These are phyloP conservation scores for Raddia distichophylla DNA, from an alignment of 176 grass and related monocot genomes.

Conservation along the genomic window DNA sequence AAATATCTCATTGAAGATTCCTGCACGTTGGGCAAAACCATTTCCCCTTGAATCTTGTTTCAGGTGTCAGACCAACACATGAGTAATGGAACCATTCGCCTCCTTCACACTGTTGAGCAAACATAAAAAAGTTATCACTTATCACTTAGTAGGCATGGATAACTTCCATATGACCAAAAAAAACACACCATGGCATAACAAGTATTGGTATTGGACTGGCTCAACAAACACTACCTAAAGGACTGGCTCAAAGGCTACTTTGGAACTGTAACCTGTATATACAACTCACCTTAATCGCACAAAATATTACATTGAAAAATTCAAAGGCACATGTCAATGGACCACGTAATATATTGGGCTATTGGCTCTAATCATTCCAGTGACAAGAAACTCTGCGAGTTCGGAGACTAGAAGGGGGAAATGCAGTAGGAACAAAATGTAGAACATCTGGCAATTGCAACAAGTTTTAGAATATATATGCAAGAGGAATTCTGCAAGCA, in stretches of 20 bases:
- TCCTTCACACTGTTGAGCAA: conserved; percentile 82
- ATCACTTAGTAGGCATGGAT: conserved; percentile 24
- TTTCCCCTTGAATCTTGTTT: conserved; percentile 99
- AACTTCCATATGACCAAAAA: neutral
- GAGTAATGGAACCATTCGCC: conserved; percentile 99
- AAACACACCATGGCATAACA: too few species aligned
- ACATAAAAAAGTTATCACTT: conserved; percentile 39
- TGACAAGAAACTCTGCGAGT: neutral
- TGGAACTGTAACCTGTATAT: neutral
- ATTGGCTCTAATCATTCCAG: neutral
- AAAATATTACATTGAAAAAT: neutral
- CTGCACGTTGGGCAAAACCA: conserved; percentile 98
- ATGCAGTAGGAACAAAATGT: conserved; percentile 8
- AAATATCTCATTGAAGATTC: conserved; percentile 57
- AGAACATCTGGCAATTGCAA: conserved; percentile 9
- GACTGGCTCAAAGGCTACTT: neutral
- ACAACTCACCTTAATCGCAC: neutral
- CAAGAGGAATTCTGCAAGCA: conserved; percentile 16
- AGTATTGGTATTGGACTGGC: too few species aligned
- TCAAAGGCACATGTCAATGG: neutral
- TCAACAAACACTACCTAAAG: neutral
- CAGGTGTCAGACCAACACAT: conserved; percentile 91
- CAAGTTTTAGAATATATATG: conserved; percentile 9
- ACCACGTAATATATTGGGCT: neutral
- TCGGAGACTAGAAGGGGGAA: neutral